These are phyloP conservation scores for Periconia sp. DNA, from an alignment of 2,329 filamentous ascomycete genomes.

Conservation along the genomic window DNA sequence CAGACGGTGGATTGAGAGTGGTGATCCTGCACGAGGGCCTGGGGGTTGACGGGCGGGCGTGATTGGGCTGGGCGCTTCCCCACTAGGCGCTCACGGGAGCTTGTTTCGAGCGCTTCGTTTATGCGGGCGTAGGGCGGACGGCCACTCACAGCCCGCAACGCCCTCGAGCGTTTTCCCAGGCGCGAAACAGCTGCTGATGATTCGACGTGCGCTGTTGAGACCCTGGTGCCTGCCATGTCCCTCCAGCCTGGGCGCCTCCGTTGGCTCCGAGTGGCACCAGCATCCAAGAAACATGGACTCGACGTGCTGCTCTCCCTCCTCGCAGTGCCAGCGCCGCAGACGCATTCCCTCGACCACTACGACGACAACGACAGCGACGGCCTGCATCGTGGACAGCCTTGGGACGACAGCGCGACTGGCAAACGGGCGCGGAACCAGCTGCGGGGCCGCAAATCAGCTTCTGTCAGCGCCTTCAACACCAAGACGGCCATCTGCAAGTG, in stretches of 20 bases:
- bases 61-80: slow-evolving; percentile 25
- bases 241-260: slow-evolving; percentile 15
- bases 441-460: slow-evolving; percentile 30
- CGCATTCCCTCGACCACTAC: slow-evolving; percentile 1
- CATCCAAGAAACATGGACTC: too few relatives aligned
- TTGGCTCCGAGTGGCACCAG: slow-evolving; percentile 20
- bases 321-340: slow-evolving; percentile 2
- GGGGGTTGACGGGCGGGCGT: slow-evolving; percentile 11
- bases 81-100: slow-evolving; percentile 25
- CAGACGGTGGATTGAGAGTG: too few relatives aligned
- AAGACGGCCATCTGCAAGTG: slow-evolving; percentile 28
- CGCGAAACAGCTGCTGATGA: slow-evolving; percentile 36
- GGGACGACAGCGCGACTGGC: too few relatives aligned
- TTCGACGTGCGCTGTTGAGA: slow-evolving; percentile 21
- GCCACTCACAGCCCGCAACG: slow-evolving; percentile 33
- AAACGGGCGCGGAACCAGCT: too few relatives aligned
- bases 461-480: slow-evolving; percentile 32
- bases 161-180: slow-evolving; percentile 34
- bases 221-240: slow-evolving; percentile 11
- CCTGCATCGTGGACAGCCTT: too few relatives aligned
- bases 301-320: slow-evolving; percentile 2
- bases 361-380: slow-evolving; percentile 20
- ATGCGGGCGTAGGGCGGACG: slow-evolving; percentile 17
- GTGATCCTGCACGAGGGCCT: slow-evolving; percentile 1
- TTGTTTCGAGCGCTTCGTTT: slow-evolving; percentile 24